Evolutionary conservation across 495 filamentous ascomycete species (phyloP).

Genomic region (Podospora didyma): DNA sequence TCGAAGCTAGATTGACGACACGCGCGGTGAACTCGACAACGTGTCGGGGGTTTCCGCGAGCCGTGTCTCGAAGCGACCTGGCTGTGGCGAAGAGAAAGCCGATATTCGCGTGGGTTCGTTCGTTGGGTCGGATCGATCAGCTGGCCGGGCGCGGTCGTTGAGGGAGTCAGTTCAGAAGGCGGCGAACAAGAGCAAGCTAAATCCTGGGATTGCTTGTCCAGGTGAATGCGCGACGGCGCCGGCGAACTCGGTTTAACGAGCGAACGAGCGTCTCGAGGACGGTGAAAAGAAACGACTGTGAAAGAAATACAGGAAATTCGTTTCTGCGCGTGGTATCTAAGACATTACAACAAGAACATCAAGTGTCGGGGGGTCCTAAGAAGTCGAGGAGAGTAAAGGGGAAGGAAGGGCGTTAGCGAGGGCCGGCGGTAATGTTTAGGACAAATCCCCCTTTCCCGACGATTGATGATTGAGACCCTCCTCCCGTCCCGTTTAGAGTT

Average conservation of each 20-base stretch:
- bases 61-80: not conserved
- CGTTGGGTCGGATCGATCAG: no score
- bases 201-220: not conserved
- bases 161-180: no score
- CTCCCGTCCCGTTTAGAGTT: not conserved
- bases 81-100: not conserved
- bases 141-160: no score
- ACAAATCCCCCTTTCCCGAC: slow-evolving; percentile 2
- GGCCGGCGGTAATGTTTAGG: not conserved
- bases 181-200: no score
- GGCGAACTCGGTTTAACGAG: not conserved
- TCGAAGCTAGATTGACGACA: slow-evolving; percentile 28
- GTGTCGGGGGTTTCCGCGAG: not conserved
- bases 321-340: slow-evolving; percentile 1
- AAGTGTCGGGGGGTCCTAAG: not conserved
- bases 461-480: not conserved
- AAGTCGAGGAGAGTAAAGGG: not conserved
- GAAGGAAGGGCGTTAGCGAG: not conserved
- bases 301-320: slow-evolving; percentile 5
- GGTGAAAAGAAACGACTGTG: not conserved
- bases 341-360: slow-evolving; percentile 12
- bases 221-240: not conserved
- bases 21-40: not conserved
- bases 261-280: slow-evolving; percentile 8
- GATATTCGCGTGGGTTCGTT: no score